Evolutionary conservation across 1,284 basidiomycete genomes (phyloP).

Genomic region (Heliocybe sulcata): DNA sequence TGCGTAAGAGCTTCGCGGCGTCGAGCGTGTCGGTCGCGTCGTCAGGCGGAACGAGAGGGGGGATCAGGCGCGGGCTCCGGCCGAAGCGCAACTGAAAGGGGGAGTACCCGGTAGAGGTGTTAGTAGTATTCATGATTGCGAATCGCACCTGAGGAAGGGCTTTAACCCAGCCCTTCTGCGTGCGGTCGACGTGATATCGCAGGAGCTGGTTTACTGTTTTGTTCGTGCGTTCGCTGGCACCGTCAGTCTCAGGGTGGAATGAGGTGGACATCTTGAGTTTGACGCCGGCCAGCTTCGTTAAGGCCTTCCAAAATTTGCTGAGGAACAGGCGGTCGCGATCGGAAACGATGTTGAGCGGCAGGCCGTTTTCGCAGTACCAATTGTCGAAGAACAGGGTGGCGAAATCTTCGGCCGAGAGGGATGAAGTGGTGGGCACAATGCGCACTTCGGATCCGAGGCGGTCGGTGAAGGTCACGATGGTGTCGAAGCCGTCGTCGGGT

Average conservation of each 20-base stretch:
- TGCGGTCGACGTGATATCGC: constrained; percentile 1
- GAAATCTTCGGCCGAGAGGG: constrained; percentile 22
- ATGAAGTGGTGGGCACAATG: constrained; percentile 20
- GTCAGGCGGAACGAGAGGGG: constrained; percentile 10
- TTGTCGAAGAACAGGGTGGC: constrained; percentile 24
- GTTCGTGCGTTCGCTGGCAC: constrained; percentile 14
- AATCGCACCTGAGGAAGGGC: constrained; percentile 24
- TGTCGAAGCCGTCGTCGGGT: constrained; percentile 24
- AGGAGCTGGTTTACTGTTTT: constrained; percentile 10
- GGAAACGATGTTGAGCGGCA: constrained; percentile 30
- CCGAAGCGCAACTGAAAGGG: constrained; percentile 29
- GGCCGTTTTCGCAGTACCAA: constrained; percentile 33
- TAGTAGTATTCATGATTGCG: constrained; percentile 21
- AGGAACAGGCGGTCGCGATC: constrained; percentile 35
- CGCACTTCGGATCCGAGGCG: constrained; percentile 27
- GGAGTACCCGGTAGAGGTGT: constrained; percentile 24
- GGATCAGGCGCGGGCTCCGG: constrained; percentile 21
- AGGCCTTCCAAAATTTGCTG: constrained; percentile 29
- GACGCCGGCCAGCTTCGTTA: constrained; percentile 25
- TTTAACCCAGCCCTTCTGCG: constrained; percentile 34
- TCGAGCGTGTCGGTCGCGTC: neutral
- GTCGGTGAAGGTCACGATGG: constrained; percentile 28
- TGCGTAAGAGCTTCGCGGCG: neutral
- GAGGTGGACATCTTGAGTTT: constrained; percentile 31
- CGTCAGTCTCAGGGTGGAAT: constrained; percentile 34